These are phyloP conservation scores for Metschnikowia baotianmanensis DNA, from an alignment of 805 yeast species.

Conservation along the genomic window DNA sequence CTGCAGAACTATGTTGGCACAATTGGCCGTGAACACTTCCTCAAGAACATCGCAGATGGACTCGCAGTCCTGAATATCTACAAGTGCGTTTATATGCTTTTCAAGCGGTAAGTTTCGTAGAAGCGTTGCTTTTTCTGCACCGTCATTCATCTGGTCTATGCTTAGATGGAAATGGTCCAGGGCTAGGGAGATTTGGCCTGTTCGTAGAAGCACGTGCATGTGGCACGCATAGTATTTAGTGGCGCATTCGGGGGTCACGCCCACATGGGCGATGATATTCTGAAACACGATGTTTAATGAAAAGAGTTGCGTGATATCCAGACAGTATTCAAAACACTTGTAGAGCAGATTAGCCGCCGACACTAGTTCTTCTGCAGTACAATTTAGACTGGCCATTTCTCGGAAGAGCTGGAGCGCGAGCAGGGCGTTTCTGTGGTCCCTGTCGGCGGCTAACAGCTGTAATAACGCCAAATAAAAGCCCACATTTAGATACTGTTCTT, in stretches of 20 bases:
- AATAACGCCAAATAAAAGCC: slow-evolving; percentile 13
- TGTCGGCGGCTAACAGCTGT: slow-evolving; percentile 13
- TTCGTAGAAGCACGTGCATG: slow-evolving; percentile 23
- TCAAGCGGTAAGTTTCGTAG: slow-evolving; percentile 17
- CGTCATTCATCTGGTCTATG: neutral
- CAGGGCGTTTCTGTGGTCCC: neutral
- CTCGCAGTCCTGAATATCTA: slow-evolving; percentile 24
- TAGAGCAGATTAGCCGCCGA: slow-evolving; percentile 11
- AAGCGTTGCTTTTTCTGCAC: neutral
- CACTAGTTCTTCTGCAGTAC: slow-evolving; percentile 4
- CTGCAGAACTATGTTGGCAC: slow-evolving; percentile 5
- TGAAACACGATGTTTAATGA: slow-evolving; percentile 25
- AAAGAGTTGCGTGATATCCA: slow-evolving; percentile 22
- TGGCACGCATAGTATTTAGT: slow-evolving; percentile 24
- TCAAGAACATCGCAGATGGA: slow-evolving; percentile 14
- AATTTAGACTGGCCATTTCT: slow-evolving; percentile 4
- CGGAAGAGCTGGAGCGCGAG: slow-evolving; percentile 12
- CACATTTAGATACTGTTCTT: slow-evolving; percentile 1
- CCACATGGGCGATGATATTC: slow-evolving; percentile 11
- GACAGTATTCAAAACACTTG: slow-evolving; percentile 13
- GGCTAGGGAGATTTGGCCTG: slow-evolving; percentile 26
- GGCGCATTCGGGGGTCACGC: slow-evolving; percentile 11
- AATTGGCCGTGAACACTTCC: neutral
- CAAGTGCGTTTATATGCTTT: slow-evolving; percentile 18
- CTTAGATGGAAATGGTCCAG: slow-evolving; percentile 13